Evolutionary conservation across 1,139 yeast species (phyloP).

Genomic region (Pneumocystis jirovecii): DNA sequence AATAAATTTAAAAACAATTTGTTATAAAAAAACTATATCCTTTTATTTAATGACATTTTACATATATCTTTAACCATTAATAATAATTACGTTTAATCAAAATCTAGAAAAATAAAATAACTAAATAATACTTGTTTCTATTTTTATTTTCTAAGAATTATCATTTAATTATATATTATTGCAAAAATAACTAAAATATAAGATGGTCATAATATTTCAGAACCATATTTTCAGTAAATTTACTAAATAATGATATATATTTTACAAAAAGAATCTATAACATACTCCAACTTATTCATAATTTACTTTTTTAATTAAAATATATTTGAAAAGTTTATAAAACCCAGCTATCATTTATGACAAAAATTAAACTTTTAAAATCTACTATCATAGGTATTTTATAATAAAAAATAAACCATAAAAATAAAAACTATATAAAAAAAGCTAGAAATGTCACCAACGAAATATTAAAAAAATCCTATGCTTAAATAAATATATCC

Average conservation of each 20-base stretch:
- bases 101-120: too few relatives aligned
- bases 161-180: background rate
- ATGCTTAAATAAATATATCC: background rate
- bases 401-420: background rate
- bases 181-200: too few relatives aligned
- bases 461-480: background rate
- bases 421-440: background rate
- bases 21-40: too few relatives aligned
- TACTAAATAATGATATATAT: too few relatives aligned
- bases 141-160: too few relatives aligned
- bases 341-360: background rate
- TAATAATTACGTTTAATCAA: too few relatives aligned
- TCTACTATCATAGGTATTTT: background rate
- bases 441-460: background rate
- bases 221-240: background rate
- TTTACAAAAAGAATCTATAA: too few relatives aligned
- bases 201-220: background rate
- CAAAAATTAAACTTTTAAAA: background rate
- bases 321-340: background rate
- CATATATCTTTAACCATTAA: too few relatives aligned
- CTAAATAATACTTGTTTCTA: background rate
- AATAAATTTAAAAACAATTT: background rate
- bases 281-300: too few relatives aligned
- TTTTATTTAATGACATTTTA: too few relatives aligned
- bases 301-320: too few relatives aligned